phyloP scores from a whole-genome alignment of 2,329 filamentous ascomycete genomes.

The Dactylellina drechsleri region DNA sequence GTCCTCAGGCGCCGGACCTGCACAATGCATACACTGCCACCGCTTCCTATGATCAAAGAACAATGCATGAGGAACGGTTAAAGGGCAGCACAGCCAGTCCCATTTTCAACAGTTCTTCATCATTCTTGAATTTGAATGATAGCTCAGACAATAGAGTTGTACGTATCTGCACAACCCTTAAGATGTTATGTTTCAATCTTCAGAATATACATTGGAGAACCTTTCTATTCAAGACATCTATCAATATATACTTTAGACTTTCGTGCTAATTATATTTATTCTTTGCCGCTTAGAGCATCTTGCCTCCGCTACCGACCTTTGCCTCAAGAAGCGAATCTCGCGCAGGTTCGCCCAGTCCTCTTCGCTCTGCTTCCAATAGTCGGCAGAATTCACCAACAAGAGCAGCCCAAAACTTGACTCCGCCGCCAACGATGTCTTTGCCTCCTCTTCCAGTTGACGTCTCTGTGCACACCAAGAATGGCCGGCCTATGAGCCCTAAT shows the following conservation, averaged over 20 bases:
- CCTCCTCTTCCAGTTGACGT: constrained; percentile 46
- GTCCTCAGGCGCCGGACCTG: constrained; percentile 37
- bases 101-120: constrained; percentile 15
- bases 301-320: constrained; percentile 48
- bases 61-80: background rate
- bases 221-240: background rate
- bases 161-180: constrained; percentile 3
- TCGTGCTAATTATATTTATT: constrained; percentile 11
- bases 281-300: constrained; percentile 25
- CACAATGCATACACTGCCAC: constrained; percentile 17
- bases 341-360: constrained; percentile 35
- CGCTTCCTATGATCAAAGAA: constrained; percentile 20
- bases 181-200: background rate
- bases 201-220: constrained; percentile 8
- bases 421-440: constrained; percentile 53
- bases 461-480: constrained; percentile 28
- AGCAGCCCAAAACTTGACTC: constrained; percentile 52
- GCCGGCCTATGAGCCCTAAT: constrained; percentile 43
- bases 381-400: constrained; percentile 53
- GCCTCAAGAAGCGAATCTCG: constrained; percentile 41
- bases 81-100: constrained; percentile 20
- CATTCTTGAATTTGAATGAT: constrained; percentile 15
- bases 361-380: constrained; percentile 43
- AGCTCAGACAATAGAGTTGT: constrained; percentile 45
- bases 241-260: background rate